Conservation (phyloP, 2,329 filamentous ascomycete genomes). For the Penicillium fuscoglaucum region DNA sequence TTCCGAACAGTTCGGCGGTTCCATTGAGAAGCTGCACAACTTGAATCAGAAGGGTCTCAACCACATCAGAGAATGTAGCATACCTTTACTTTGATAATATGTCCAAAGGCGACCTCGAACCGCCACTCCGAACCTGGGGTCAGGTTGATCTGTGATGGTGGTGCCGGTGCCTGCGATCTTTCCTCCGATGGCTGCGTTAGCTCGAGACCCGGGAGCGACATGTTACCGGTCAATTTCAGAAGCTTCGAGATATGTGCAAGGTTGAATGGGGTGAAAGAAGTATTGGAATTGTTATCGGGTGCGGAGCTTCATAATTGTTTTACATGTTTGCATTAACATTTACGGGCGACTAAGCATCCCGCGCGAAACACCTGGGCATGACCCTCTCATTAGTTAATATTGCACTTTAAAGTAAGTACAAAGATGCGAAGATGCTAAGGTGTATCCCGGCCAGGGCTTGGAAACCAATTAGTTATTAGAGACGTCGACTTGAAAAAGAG, state of each 20-base stretch:
- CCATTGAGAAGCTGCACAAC: slow-evolving; percentile 66
- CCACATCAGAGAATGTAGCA: slow-evolving; percentile 5
- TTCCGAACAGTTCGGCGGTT: slow-evolving; percentile 90
- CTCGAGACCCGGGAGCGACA: slow-evolving; percentile 75
- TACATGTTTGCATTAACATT: neutral
- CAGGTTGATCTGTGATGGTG: slow-evolving; percentile 54
- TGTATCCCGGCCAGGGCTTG: no score
- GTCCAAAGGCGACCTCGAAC: slow-evolving; percentile 66
- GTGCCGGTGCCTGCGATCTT: slow-evolving; percentile 37
- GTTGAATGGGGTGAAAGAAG: neutral
- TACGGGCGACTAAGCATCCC: no score
- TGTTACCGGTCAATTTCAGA: slow-evolving; percentile 39
- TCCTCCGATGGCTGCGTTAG: slow-evolving; percentile 63
- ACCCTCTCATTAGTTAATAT: no score
- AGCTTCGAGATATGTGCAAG: neutral
- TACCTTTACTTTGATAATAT: slow-evolving; percentile 56
- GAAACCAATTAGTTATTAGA: no score
- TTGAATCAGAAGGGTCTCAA: slow-evolving; percentile 7
- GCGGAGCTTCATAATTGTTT: slow-evolving; percentile 6
- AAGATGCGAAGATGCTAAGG: no score
- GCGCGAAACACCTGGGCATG: no score
- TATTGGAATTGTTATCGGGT: slow-evolving; percentile 1
- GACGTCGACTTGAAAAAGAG: no score
- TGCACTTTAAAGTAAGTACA: no score
- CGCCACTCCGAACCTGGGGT: slow-evolving; percentile 72